Percentiles rank a stretch among this genome's conserved stretches.
These are phyloP conservation scores for Ophiostoma quercus DNA, from an alignment of 2,329 filamentous ascomycete genomes.

Conservation along the genomic window DNA sequence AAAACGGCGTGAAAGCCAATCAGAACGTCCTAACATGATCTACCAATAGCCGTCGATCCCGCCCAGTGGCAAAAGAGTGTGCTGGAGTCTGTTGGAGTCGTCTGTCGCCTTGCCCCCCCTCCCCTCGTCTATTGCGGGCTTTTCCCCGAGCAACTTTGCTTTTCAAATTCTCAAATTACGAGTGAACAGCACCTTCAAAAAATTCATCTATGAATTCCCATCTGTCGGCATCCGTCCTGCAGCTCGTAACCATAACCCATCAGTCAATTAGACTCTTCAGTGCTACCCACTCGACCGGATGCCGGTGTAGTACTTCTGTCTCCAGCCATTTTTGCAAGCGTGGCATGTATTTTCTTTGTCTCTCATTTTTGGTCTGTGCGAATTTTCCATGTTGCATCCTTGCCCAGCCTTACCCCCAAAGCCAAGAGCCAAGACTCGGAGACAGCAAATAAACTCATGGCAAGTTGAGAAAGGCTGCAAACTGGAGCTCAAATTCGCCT, in stretches of 20 bases:
- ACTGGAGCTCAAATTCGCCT: not conserved
- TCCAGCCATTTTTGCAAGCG: not conserved
- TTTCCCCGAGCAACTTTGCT: not conserved
- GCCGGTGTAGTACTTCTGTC: not conserved
- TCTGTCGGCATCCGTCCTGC: not conserved
- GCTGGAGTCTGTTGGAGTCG: not conserved
- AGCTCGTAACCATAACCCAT: not conserved
- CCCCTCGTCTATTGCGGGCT: not conserved
- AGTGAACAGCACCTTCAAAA: too few species aligned
- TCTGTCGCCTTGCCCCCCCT: not conserved
- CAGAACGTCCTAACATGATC: not conserved
- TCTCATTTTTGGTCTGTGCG: not conserved
- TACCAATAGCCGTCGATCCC: not conserved
- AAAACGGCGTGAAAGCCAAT: not conserved
- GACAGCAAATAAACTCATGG: not conserved
- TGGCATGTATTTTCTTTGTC: not conserved
- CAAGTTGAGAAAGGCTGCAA: not conserved
- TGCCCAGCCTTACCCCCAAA: not conserved
- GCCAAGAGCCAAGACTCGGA: not conserved
- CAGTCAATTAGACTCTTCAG: not conserved
- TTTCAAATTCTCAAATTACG: not conserved
- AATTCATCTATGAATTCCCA: too few species aligned
- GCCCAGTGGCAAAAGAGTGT: not conserved
- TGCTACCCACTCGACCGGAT: not conserved
- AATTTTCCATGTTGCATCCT: not conserved